These are phyloP conservation scores for Boletus mariae DNA, from an alignment of 1,284 basidiomycete species.

Conservation along the genomic window DNA sequence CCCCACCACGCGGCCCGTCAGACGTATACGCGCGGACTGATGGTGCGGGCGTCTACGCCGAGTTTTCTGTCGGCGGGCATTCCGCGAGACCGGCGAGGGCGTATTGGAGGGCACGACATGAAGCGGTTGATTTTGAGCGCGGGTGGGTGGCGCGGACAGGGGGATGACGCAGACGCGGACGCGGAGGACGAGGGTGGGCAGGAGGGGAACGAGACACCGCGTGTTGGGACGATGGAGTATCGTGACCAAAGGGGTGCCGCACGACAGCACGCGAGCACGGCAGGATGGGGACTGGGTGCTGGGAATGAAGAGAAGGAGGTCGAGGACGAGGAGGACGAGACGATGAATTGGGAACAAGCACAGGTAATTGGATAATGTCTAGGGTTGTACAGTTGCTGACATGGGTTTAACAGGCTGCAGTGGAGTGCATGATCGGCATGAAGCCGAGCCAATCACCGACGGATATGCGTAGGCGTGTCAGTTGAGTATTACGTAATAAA, in stretches of 20 bases:
- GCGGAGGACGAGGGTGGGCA: constrained; percentile 35
- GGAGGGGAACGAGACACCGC: constrained; percentile 54
- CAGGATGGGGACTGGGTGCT: constrained; percentile 65
- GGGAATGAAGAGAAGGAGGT: constrained; percentile 47
- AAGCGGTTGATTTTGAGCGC: constrained; percentile 25
- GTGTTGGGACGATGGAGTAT: constrained; percentile 34
- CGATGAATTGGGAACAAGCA: constrained; percentile 63
- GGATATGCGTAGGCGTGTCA: constrained; percentile 26
- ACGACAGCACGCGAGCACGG: constrained; percentile 40
- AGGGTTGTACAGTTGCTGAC: neutral
- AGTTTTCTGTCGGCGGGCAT: constrained; percentile 67
- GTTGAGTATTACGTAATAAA: constrained; percentile 7
- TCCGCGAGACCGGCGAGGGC: constrained; percentile 71
- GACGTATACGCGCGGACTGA: constrained; percentile 31
- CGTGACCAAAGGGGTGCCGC: constrained; percentile 21
- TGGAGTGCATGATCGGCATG: constrained; percentile 67
- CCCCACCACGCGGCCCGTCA: constrained; percentile 19
- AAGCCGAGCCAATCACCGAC: constrained; percentile 31
- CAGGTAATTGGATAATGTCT: constrained; percentile 40
- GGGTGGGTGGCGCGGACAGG: constrained; percentile 18
- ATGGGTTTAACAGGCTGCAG: constrained; percentile 40
- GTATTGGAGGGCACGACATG: constrained; percentile 56
- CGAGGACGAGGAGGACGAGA: constrained; percentile 41
- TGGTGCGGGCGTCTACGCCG: constrained; percentile 44
- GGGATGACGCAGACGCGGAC: constrained; percentile 18